Evolutionary conservation across 73 alveolate species (phyloP).

Genomic region (Tetrahymena borealis): DNA sequence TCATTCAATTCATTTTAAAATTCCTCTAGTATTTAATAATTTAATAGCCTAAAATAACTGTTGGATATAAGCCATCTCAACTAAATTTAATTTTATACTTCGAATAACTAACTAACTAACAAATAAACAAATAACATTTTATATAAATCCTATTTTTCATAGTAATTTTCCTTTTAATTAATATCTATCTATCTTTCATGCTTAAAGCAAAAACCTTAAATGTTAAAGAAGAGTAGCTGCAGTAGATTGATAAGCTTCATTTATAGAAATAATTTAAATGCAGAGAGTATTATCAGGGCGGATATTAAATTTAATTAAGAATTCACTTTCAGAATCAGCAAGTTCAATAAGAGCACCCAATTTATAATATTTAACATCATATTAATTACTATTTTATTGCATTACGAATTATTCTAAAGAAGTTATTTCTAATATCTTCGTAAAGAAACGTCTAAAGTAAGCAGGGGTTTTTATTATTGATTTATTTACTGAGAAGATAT

Average conservation of each 20-base stretch:
- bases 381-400: background rate
- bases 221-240: background rate
- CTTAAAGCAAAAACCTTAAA: background rate
- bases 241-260: background rate
- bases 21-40: no score
- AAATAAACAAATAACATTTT: no score
- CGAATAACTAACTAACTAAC: no score
- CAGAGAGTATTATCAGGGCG: background rate
- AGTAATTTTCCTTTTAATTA: no score
- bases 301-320: background rate
- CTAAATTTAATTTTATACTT: no score
- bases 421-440: background rate
- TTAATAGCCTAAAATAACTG: no score
- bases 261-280: background rate
- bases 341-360: background rate
- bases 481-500: background rate
- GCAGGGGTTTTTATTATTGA: background rate
- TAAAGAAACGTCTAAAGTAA: background rate
- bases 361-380: background rate
- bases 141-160: no score
- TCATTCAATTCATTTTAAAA: no score
- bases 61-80: no score
- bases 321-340: background rate
- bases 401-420: background rate
- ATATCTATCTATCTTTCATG: no score